phyloP scores from a whole-genome alignment of 768 basidiomycete genomes.

The Trametes coccinea region DNA sequence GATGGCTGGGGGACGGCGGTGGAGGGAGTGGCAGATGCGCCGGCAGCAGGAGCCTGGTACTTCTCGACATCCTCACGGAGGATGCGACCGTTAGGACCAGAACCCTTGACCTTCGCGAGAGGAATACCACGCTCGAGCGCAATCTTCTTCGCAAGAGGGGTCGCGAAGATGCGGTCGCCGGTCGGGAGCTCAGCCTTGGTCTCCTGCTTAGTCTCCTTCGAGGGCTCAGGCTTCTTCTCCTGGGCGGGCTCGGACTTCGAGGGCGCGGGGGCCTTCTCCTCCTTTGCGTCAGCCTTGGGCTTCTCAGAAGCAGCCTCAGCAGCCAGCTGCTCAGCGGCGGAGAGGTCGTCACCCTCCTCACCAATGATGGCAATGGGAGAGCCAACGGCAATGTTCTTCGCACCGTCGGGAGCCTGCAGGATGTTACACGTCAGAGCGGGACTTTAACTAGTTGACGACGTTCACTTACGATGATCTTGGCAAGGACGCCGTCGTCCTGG shows the following conservation, averaged over 20 bases:
- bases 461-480: slow-evolving; percentile 87
- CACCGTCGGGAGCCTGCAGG: slow-evolving; percentile 71
- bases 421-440: slow-evolving; percentile 5
- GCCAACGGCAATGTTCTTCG: slow-evolving; percentile 87
- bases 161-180: slow-evolving; percentile 89
- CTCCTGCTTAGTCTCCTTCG: slow-evolving; percentile 41
- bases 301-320: slow-evolving; percentile 54
- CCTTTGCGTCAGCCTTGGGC: slow-evolving; percentile 37
- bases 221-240: slow-evolving; percentile 35
- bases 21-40: slow-evolving; percentile 39
- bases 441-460: not conserved
- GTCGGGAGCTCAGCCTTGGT: slow-evolving; percentile 56
- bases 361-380: slow-evolving; percentile 87
- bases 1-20: slow-evolving; percentile 50
- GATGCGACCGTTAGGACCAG: slow-evolving; percentile 93
- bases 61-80: slow-evolving; percentile 93
- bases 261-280: slow-evolving; percentile 44
- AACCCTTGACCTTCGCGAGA: slow-evolving; percentile 84
- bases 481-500: slow-evolving; percentile 94
- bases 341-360: slow-evolving; percentile 94
- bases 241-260: slow-evolving; percentile 41
- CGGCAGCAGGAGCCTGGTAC: slow-evolving; percentile 60
- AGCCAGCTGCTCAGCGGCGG: slow-evolving; percentile 75
- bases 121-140: slow-evolving; percentile 94
- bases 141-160: slow-evolving; percentile 95